phyloP scores from a whole-genome alignment of 768 basidiomycete species.

The Mycena haematopus region DNA sequence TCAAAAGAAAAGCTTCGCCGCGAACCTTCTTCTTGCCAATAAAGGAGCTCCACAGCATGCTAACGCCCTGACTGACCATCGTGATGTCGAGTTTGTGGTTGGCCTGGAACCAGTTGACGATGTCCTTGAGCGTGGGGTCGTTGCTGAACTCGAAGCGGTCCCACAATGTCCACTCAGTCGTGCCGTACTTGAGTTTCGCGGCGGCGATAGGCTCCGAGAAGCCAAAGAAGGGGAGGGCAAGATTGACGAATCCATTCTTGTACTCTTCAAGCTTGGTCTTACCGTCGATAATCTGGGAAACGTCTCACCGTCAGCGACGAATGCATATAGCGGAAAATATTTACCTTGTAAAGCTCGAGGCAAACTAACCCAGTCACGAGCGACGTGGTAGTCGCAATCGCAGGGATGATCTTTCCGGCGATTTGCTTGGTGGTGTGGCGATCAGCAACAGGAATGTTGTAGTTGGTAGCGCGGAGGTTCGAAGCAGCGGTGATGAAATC shows the following conservation, averaged over 20 bases:
- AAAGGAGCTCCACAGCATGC: slow-evolving; percentile 98
- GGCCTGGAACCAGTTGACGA: slow-evolving; percentile 83
- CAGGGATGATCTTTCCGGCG: slow-evolving; percentile 98
- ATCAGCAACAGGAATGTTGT: slow-evolving; percentile 86
- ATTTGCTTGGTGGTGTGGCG: slow-evolving; percentile 96
- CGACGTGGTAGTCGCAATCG: slow-evolving; percentile 98
- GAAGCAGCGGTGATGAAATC: slow-evolving; percentile 99
- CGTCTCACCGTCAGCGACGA: slow-evolving; percentile 3
- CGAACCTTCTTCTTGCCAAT: slow-evolving; percentile 91
- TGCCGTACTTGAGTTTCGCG: slow-evolving; percentile 85
- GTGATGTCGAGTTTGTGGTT: slow-evolving; percentile 86
- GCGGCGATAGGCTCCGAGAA: slow-evolving; percentile 98
- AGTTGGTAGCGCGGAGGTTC: slow-evolving; percentile 95
- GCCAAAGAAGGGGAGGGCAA: slow-evolving; percentile 97
- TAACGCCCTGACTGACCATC: slow-evolving; percentile 98
- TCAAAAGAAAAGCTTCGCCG: slow-evolving; percentile 17
- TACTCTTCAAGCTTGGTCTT: slow-evolving; percentile 93
- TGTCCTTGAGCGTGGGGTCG: slow-evolving; percentile 86
- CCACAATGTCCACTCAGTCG: slow-evolving; percentile 97
- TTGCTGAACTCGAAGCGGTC: slow-evolving; percentile 93
- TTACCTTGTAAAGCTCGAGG: slow-evolving; percentile 94
- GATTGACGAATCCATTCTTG: slow-evolving; percentile 98
- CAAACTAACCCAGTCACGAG: slow-evolving; percentile 96
- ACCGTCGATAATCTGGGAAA: slow-evolving; percentile 86
- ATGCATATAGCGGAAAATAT: not conserved